A percentile compares a stretch with the other conserved stretches of the same genome.
Conservation (phyloP, 345 rosid genomes). For the Cardamine chenopodiifolia region DNA sequence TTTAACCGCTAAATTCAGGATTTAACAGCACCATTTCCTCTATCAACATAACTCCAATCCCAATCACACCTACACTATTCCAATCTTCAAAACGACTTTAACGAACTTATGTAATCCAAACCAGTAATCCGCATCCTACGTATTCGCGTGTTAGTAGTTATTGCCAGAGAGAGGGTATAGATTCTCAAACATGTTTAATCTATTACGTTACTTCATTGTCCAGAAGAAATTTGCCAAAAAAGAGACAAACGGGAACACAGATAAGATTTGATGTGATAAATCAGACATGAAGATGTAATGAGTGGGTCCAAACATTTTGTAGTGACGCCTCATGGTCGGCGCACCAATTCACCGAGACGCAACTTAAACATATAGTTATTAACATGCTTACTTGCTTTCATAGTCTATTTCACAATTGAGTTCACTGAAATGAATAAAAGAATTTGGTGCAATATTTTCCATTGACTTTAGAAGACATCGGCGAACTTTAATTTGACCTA, state of each 20-base stretch:
- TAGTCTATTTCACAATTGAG: conserved; percentile 37
- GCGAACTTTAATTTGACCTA: background rate
- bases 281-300: conserved; percentile 36
- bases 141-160: conserved; percentile 3
- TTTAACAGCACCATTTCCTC: background rate
- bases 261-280: conserved; percentile 33
- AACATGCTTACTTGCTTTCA: conserved; percentile 27
- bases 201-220: conserved; percentile 24
- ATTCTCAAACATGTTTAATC: conserved; percentile 30
- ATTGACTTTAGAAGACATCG: conserved; percentile 23
- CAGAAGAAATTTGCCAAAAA: background rate
- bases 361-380: conserved; percentile 23
- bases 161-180: background rate
- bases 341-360: conserved; percentile 43
- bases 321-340: conserved; percentile 45
- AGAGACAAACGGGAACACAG: conserved; percentile 21
- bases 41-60: background rate
- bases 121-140: background rate
- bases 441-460: conserved; percentile 20
- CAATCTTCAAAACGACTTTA: background rate
- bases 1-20: background rate
- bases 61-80: conserved; percentile 20
- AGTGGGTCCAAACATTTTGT: conserved; percentile 45
- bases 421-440: background rate
- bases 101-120: conserved; percentile 4